Evolutionary conservation across 2,329 filamentous ascomycete species (phyloP).

Genomic region (Ceratocystis lukuohia): DNA sequence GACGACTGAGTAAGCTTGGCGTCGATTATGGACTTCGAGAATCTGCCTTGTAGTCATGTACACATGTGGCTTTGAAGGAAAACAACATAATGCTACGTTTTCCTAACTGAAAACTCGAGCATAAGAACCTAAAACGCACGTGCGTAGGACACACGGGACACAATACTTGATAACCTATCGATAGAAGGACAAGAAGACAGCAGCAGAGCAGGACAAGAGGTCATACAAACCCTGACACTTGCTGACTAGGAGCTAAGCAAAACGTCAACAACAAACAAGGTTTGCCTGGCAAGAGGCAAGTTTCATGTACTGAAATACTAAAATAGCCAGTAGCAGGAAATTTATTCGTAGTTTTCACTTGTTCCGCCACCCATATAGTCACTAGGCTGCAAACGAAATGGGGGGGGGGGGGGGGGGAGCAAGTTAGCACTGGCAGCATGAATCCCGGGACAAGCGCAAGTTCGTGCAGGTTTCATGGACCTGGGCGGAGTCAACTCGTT

Average conservation of each 20-base stretch:
- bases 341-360: background rate
- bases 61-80: background rate
- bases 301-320: background rate
- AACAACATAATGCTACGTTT: too few relatives aligned
- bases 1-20: background rate
- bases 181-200: background rate
- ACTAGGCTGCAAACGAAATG: too few relatives aligned
- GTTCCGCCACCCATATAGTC: background rate
- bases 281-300: background rate
- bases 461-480: background rate
- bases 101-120: background rate
- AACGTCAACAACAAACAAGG: slow-evolving; percentile 2
- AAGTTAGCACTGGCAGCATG: background rate
- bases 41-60: background rate
- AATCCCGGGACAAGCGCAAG: background rate
- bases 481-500: background rate
- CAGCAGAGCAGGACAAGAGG: background rate
- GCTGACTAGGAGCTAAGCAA: background rate
- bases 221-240: background rate
- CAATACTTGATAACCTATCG: background rate
- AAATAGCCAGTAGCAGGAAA: background rate
- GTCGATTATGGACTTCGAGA: background rate
- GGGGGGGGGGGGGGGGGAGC: background rate
- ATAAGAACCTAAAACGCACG: background rate
- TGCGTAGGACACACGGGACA: slow-evolving; percentile 1